These are phyloP conservation scores for Aspergillus quadrilineatus DNA, from an alignment of 2,329 filamentous ascomycete species.

Conservation along the genomic window DNA sequence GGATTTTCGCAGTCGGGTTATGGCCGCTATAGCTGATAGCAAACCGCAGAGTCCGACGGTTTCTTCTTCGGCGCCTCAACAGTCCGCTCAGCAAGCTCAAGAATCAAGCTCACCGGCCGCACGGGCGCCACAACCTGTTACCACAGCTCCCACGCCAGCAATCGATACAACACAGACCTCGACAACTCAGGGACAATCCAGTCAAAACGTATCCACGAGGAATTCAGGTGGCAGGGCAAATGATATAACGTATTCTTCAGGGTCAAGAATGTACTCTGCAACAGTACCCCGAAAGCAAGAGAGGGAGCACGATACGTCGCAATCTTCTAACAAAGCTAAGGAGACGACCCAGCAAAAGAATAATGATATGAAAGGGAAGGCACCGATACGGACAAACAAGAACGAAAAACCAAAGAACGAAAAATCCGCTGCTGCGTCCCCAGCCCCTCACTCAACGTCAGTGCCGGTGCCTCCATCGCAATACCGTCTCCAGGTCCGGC, in stretches of 20 bases:
- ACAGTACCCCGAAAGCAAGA: constrained; percentile 46
- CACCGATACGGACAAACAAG: constrained; percentile 15
- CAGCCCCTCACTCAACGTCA: constrained; percentile 14
- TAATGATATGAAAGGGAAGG: constrained; percentile 10
- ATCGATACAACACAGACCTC: neutral
- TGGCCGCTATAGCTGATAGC: constrained; percentile 41
- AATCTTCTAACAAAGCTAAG: neutral
- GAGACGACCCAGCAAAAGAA: constrained; percentile 27
- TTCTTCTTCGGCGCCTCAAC: neutral
- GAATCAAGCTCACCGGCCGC: constrained; percentile 4
- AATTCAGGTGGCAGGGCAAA: constrained; percentile 1
- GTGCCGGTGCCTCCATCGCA: constrained; percentile 28
- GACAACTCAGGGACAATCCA: neutral
- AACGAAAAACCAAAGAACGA: constrained; percentile 13
- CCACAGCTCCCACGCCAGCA: constrained; percentile 1
- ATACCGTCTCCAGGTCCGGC: constrained; percentile 71
- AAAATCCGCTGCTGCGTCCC: constrained; percentile 2
- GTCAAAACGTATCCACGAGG: neutral
- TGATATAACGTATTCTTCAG: neutral
- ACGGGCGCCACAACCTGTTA: constrained; percentile 7
- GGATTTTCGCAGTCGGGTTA: constrained; percentile 63
- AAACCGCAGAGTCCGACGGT: constrained; percentile 1
- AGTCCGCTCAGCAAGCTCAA: constrained; percentile 6
- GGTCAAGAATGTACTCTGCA: constrained; percentile 38
- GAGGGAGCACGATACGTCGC: constrained; percentile 6